A percentile compares a stretch with the other conserved stretches of the same genome.
Evolutionary conservation across 345 rosid species (phyloP).

Genomic region (Camelina neglecta): DNA sequence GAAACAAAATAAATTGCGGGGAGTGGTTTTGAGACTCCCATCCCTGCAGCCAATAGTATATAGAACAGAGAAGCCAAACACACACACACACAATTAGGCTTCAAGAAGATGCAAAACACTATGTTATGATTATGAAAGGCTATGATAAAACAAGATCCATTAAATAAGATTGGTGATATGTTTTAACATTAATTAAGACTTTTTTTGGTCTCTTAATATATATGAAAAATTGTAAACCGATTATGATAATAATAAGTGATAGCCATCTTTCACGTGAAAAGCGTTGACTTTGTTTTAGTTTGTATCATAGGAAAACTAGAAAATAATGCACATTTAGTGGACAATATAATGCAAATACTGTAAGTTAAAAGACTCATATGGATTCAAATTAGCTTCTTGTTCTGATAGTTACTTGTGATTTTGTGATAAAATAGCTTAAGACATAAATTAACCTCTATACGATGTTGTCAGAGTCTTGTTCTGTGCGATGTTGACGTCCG

Average conservation of each 20-base stretch:
- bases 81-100: background rate
- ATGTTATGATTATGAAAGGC: too few relatives aligned
- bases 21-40: slow-evolving; percentile 33
- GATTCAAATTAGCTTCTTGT: too few relatives aligned
- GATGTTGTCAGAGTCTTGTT: too few relatives aligned
- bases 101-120: background rate
- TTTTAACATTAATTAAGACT: background rate
- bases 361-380: too few relatives aligned
- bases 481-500: too few relatives aligned
- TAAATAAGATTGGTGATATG: background rate
- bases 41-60: background rate
- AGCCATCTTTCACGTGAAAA: background rate
- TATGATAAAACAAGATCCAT: background rate
- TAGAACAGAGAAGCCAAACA: background rate
- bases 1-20: slow-evolving; percentile 22
- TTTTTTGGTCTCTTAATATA: background rate
- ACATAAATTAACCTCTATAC: too few relatives aligned
- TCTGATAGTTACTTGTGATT: too few relatives aligned
- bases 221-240: background rate
- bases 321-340: background rate
- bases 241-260: background rate
- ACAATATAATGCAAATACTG: background rate
- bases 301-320: background rate
- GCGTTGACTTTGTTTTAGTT: background rate
- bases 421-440: too few relatives aligned